phyloP scores from a whole-genome alignment of 208 protist species.

The Acanthamoeba triangularis region DNA sequence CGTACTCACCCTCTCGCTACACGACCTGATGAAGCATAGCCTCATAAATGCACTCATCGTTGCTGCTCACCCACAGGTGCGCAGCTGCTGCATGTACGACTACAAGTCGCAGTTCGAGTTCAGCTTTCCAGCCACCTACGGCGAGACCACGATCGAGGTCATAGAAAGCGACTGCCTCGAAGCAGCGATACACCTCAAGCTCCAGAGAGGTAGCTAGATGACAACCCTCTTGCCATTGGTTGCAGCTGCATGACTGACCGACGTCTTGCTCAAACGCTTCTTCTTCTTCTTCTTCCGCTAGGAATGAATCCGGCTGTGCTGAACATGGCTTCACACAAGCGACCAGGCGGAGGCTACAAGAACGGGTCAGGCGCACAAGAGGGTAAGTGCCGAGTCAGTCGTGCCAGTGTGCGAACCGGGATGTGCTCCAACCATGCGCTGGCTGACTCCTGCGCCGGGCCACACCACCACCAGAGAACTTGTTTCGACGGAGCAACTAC shows the following conservation, averaged over 20 bases:
- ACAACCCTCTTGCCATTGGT: neutral
- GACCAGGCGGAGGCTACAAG: conserved; percentile 38
- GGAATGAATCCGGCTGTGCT: conserved; percentile 43
- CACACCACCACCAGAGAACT: conserved; percentile 2
- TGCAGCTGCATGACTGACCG: neutral
- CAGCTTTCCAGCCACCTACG: neutral
- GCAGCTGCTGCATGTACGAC: conserved; percentile 26
- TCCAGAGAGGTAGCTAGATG: neutral
- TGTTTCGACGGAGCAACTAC: conserved; percentile 40
- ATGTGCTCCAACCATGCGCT: neutral
- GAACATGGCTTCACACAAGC: conserved; percentile 41
- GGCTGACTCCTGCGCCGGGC: neutral
- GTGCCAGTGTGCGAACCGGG: neutral
- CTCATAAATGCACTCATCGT: too few relatives aligned
- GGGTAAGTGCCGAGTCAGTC: neutral
- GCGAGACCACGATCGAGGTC: neutral
- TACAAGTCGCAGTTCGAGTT: conserved; percentile 35
- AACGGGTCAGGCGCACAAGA: too few relatives aligned
- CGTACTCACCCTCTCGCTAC: neutral
- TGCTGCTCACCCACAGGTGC: neutral
- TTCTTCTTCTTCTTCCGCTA: too few relatives aligned
- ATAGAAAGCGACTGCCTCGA: conserved; percentile 53
- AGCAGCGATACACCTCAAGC: neutral
- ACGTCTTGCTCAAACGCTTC: too few relatives aligned
- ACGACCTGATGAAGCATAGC: too few relatives aligned